A percentile compares a stretch with the other conserved stretches of the same genome.
phyloP scores from a whole-genome alignment of 495 filamentous ascomycete species.

The Chaetomium cochliodes region DNA sequence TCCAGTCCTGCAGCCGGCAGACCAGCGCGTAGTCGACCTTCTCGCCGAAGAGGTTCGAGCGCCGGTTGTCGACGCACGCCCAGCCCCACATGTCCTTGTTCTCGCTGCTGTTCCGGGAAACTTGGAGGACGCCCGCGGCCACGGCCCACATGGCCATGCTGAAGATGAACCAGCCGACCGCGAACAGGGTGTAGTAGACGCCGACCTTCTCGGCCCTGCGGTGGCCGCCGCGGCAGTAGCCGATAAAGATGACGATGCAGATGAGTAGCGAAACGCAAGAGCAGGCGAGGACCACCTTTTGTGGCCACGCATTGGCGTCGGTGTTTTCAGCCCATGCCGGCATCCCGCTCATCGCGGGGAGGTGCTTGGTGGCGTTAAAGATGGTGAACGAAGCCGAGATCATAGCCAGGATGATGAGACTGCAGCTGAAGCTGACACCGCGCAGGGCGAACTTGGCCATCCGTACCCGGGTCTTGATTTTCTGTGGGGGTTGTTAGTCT shows the following conservation, averaged over 20 bases:
- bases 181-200: conserved; percentile 90
- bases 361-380: conserved; percentile 75
- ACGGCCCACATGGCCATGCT: conserved; percentile 91
- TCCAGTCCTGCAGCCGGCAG: conserved; percentile 95
- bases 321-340: conserved; percentile 74
- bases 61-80: conserved; percentile 85
- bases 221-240: conserved; percentile 88
- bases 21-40: conserved; percentile 89
- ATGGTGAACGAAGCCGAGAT: conserved; percentile 79
- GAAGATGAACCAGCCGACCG: conserved; percentile 89
- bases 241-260: conserved; percentile 77
- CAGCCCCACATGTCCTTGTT: conserved; percentile 95
- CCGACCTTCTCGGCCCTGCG: conserved; percentile 84
- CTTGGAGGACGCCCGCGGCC: conserved; percentile 79
- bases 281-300: conserved; percentile 75
- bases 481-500: conserved; percentile 56
- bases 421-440: conserved; percentile 93
- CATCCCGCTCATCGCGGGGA: conserved; percentile 73
- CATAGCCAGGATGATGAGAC: conserved; percentile 88
- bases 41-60: conserved; percentile 64
- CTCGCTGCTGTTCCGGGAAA: conserved; percentile 65
- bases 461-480: conserved; percentile 87
- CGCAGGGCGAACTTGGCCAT: conserved; percentile 93
- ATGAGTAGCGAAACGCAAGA: conserved; percentile 75
- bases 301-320: conserved; percentile 78